A percentile compares a stretch with the other conserved stretches of the same genome.
Conservation (phyloP, 257 asterid genomes). For the Nicotiana benthamiana region DNA sequence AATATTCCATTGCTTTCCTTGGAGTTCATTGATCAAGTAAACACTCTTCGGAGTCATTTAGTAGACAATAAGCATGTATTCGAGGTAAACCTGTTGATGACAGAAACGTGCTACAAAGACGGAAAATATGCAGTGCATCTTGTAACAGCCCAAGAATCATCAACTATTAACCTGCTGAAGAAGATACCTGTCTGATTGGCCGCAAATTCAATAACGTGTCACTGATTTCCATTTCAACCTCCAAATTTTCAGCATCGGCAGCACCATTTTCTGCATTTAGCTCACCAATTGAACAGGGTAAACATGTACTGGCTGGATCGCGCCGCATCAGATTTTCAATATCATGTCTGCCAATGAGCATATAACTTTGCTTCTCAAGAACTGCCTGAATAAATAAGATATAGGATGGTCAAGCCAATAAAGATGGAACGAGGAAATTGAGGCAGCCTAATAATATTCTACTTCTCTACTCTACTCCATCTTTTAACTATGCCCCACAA, state of each 20-base stretch:
- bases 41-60: background rate
- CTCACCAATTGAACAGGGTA: slow-evolving; percentile 55
- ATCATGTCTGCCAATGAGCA: slow-evolving; percentile 97
- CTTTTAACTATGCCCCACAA: background rate
- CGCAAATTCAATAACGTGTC: slow-evolving; percentile 64
- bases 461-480: background rate
- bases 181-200: slow-evolving; percentile 87
- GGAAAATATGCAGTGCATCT: background rate
- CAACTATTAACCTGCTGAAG: background rate
- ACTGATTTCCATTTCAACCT: slow-evolving; percentile 68
- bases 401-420: background rate
- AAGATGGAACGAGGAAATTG: background rate
- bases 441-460: background rate
- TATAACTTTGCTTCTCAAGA: slow-evolving; percentile 98
- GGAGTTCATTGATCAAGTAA: background rate
- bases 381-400: slow-evolving; percentile 62
- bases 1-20: background rate
- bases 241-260: slow-evolving; percentile 46
- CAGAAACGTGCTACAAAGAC: background rate
- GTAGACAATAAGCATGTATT: background rate
- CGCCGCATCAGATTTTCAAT: slow-evolving; percentile 78
- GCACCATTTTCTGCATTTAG: slow-evolving; percentile 31
- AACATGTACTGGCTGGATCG: slow-evolving; percentile 80
- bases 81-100: background rate
- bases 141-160: background rate